phyloP scores from a whole-genome alignment of 495 filamentous ascomycete genomes.

The Penicillium angulare region DNA sequence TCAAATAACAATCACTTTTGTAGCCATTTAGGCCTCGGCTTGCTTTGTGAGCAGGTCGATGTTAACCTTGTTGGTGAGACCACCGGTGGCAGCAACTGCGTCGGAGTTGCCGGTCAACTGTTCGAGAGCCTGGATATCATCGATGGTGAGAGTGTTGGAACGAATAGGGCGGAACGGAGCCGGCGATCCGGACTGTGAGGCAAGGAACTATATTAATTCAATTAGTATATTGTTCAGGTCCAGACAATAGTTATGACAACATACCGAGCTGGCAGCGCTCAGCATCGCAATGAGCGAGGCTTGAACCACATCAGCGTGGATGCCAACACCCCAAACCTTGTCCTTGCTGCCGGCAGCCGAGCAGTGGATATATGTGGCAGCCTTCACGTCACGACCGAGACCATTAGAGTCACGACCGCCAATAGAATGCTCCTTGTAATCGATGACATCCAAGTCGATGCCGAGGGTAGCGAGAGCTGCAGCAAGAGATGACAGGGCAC shows the following conservation, averaged over 20 bases:
- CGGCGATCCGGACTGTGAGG: slow-evolving; percentile 44
- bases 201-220: slow-evolving; percentile 37
- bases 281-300: slow-evolving; percentile 87
- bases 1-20: slow-evolving; percentile 17
- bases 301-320: slow-evolving; percentile 93
- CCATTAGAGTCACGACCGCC: slow-evolving; percentile 88
- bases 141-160: slow-evolving; percentile 44
- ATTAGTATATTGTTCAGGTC: slow-evolving; percentile 8
- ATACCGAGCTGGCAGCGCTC: slow-evolving; percentile 84
- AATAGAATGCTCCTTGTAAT: slow-evolving; percentile 97
- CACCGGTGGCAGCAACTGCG: slow-evolving; percentile 18
- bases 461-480: slow-evolving; percentile 79
- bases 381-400: slow-evolving; percentile 74
- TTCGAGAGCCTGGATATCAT: slow-evolving; percentile 47
- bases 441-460: slow-evolving; percentile 85
- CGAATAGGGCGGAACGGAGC: slow-evolving; percentile 49
- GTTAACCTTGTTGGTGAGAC: slow-evolving; percentile 30
- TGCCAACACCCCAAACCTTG: slow-evolving; percentile 90
- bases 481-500: slow-evolving; percentile 84
- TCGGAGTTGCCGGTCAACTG: slow-evolving; percentile 28
- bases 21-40: slow-evolving; percentile 32
- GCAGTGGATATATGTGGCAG: slow-evolving; percentile 92
- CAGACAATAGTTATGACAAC: slow-evolving; percentile 28
- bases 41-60: slow-evolving; percentile 36
- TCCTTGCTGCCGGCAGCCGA: slow-evolving; percentile 64